These are phyloP conservation scores for Corymbia citriodora DNA, from an alignment of 441 rosid genomes.

Conservation along the genomic window DNA sequence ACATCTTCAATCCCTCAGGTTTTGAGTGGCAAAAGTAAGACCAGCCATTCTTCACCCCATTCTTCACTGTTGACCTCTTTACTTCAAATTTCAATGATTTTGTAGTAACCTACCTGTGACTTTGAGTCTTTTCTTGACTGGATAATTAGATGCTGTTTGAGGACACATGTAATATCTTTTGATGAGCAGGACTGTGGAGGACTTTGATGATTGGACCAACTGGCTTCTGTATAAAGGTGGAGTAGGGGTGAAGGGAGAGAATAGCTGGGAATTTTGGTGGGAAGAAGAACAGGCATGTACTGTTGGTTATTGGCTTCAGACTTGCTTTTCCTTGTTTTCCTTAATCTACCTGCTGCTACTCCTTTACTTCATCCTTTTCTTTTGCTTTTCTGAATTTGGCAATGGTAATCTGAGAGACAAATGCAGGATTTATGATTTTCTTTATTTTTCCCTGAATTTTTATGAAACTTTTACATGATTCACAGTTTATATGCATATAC, in stretches of 20 bases:
- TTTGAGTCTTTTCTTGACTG: neutral
- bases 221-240: conserved; percentile 99
- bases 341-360: neutral
- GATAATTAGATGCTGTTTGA: neutral
- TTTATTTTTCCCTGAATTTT: neutral
- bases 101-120: neutral
- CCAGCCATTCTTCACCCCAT: neutral
- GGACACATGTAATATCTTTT: neutral
- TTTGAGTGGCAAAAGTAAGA: conserved; percentile 99
- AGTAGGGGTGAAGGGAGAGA: conserved; percentile 94
- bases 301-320: neutral
- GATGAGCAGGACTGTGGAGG: conserved; percentile 78
- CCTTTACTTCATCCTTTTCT: neutral
- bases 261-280: conserved; percentile 99
- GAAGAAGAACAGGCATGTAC: conserved; percentile 83
- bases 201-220: conserved; percentile 93
- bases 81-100: neutral
- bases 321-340: neutral
- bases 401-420: neutral
- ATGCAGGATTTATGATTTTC: neutral
- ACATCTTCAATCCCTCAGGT: conserved; percentile 95
- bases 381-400: neutral
- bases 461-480: neutral
- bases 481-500: neutral
- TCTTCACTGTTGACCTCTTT: neutral